These are phyloP conservation scores for Leccinum obscurum DNA, from an alignment of 768 basidiomycete species.

Conservation along the genomic window DNA sequence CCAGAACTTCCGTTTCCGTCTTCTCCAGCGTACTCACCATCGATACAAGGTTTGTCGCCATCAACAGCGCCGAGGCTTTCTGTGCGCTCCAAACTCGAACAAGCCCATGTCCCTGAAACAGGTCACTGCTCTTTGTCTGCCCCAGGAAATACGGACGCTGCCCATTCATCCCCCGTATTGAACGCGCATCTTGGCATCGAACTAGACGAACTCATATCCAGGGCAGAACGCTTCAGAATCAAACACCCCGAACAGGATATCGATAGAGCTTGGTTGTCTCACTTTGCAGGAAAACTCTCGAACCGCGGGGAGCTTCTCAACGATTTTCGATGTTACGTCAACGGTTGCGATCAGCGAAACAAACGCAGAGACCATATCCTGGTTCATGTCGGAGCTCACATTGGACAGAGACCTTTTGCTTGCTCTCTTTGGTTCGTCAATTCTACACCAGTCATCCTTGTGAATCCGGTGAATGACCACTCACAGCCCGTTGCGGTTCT, in stretches of 20 bases:
- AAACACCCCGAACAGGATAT: conserved; percentile 59
- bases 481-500: conserved; percentile 56
- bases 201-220: conserved; percentile 52
- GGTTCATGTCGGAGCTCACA: conserved; percentile 71
- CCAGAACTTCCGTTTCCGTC: conserved; percentile 10
- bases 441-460: background rate
- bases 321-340: conserved; percentile 68
- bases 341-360: conserved; percentile 66
- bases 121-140: conserved; percentile 1
- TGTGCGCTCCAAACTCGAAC: conserved; percentile 1
- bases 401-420: conserved; percentile 65
- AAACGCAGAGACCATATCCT: conserved; percentile 74
- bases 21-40: conserved; percentile 4
- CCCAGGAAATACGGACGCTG: conserved; percentile 2
- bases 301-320: conserved; percentile 53
- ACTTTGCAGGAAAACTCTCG: conserved; percentile 68
- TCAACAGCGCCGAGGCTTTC: background rate
- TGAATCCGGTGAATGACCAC: conserved; percentile 13
- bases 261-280: conserved; percentile 63
- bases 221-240: conserved; percentile 53
- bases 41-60: conserved; percentile 2
- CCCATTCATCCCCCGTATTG: conserved; percentile 48
- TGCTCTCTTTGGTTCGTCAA: conserved; percentile 62
- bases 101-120: background rate
- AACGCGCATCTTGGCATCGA: conserved; percentile 65